A percentile compares a stretch with the other conserved stretches of the same genome.
Evolutionary conservation across 208 protist genomes (phyloP).

Genomic region (Wallacemonas sp.): DNA sequence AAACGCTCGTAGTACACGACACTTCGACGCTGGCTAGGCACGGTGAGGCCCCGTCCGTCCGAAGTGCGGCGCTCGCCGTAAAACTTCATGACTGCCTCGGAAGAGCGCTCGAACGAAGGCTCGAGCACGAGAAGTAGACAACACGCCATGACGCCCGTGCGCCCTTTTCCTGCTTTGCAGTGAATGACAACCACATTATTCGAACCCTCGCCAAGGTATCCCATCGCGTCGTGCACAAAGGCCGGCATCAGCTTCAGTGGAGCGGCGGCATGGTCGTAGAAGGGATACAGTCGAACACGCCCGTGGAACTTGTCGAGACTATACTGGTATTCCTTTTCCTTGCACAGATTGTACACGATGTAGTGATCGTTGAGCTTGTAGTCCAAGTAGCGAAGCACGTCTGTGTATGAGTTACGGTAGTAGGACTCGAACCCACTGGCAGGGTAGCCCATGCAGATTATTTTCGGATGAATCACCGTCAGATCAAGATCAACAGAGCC

Average conservation of each 20-base stretch:
- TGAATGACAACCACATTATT: slow-evolving; percentile 92
- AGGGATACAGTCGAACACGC: slow-evolving; percentile 79
- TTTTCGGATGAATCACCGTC: slow-evolving; percentile 78
- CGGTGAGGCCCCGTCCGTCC: slow-evolving; percentile 89
- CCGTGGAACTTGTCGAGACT: slow-evolving; percentile 54
- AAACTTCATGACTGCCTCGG: slow-evolving; percentile 62
- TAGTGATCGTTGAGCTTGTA: slow-evolving; percentile 88
- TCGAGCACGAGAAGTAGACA: slow-evolving; percentile 66
- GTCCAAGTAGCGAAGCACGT: slow-evolving; percentile 74
- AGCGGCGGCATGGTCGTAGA: slow-evolving; percentile 93
- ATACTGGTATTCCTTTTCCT: slow-evolving; percentile 83
- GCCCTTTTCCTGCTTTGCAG: slow-evolving; percentile 95
- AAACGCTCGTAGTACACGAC: slow-evolving; percentile 71
- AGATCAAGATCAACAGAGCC: slow-evolving; percentile 92
- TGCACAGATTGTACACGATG: slow-evolving; percentile 95
- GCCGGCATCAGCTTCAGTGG: slow-evolving; percentile 81
- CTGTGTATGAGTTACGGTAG: slow-evolving; percentile 92
- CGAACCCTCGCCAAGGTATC: slow-evolving; percentile 41
- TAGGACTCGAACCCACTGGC: slow-evolving; percentile 83
- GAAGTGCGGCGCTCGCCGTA: slow-evolving; percentile 76
- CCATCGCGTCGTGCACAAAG: slow-evolving; percentile 44
- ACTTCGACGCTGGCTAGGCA: slow-evolving; percentile 75
- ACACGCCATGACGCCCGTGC: slow-evolving; percentile 95
- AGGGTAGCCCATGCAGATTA: slow-evolving; percentile 96
- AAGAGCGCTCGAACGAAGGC: slow-evolving; percentile 30